phyloP scores from a whole-genome alignment of 2,329 filamentous ascomycete species.

The Aspergillus terreus region DNA sequence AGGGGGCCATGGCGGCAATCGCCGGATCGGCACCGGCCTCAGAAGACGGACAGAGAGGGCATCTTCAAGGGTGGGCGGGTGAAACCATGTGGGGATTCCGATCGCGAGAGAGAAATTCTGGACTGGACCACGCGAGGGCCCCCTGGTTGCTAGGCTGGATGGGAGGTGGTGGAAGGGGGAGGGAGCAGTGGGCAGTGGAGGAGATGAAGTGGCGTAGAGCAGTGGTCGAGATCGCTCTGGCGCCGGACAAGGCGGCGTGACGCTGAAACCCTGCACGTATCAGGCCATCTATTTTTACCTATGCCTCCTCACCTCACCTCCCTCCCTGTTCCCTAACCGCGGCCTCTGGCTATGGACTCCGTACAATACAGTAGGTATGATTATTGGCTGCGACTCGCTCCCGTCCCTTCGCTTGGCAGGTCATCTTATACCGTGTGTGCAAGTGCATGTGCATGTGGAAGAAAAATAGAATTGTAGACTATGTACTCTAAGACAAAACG shows the following conservation, averaged over 20 bases:
- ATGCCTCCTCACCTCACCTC: too few species aligned
- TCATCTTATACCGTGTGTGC: not conserved
- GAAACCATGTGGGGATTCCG: not conserved
- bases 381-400: not conserved
- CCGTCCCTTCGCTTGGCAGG: not conserved
- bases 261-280: conserved; percentile 1
- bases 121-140: not conserved
- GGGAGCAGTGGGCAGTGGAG: not conserved
- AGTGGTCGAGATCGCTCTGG: not conserved
- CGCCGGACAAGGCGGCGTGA: not conserved
- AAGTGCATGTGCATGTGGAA: not conserved
- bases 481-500: too few species aligned
- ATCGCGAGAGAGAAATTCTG: too few species aligned
- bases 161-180: not conserved
- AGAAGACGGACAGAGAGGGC: not conserved
- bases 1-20: not conserved
- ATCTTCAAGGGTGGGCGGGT: not conserved
- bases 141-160: not conserved
- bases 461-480: not conserved
- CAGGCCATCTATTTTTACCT: not conserved
- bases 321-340: too few species aligned
- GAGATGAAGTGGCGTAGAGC: not conserved
- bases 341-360: too few species aligned
- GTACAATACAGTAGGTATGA: not conserved
- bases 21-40: conserved; percentile 1